Base-by-base conservation (phyloP, 1,284 basidiomycete species). In the Mrakiaceae sp. region DNA sequence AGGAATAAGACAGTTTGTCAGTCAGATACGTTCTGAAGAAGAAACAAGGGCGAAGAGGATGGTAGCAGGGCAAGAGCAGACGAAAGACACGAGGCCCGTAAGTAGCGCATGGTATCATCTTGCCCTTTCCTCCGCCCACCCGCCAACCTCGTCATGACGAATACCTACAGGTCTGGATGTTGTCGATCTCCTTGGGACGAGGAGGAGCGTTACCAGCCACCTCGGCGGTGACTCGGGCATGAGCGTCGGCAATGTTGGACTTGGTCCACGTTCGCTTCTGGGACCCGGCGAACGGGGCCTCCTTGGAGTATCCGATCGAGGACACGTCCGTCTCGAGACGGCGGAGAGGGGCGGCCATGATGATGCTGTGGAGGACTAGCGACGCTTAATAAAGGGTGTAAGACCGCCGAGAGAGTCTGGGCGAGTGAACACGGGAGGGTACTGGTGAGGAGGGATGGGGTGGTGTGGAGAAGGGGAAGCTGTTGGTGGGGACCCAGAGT, bases 181-280 rank as follows among this genome's bases (percentile, higher is more conserved):
- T 64, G 47, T 64, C 39, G 12, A 57, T 52, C 44, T 44, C 56
- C 12, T 64, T 58, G 0, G 62, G 62, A 44, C 47, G 14, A 27
- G 50, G n/a, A 48, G 61, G 61, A 6, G 61, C 53, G 1, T 54
- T 16, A 0, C 27, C 16, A 9, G 27, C 12, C 6, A 62, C 46
- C 46, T 47, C 61, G 27, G 52, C 61, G n/a, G 56, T 55, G 44
- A 48, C 50, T 5, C 57, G 42, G 27, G 62, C 58, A 52, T 61
- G 66, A 12, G 66, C 55, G 50, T 61, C 54, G 44, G 63, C 62
- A 44, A 67, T 56, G 27, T 44, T 46, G 6, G 50, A 59, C 48
- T 54, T 53, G 43, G 54, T 56, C 40, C 14, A 56, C 16, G 40
- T 4, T 12, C 54, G 27, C 12, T 43, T 43, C 12, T 39, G 54